Conservation (phyloP, 139 green algal species). For the Picochlorum sp. region DNA sequence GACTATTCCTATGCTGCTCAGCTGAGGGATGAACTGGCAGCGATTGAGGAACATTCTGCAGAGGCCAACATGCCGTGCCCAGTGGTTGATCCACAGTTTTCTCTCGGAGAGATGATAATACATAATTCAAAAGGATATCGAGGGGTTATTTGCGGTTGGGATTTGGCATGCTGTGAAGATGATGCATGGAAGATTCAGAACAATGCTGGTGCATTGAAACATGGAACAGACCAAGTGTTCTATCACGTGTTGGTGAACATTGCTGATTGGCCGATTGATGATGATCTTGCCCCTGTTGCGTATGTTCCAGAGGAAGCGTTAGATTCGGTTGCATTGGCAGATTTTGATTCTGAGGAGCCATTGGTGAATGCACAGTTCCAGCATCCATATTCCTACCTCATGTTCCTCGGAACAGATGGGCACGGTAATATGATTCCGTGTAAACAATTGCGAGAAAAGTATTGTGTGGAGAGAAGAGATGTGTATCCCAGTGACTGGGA, state of each 20-base stretch:
- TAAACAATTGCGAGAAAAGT: conserved; percentile 59
- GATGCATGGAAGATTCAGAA: conserved; percentile 46
- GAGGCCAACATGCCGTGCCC: conserved; percentile 17
- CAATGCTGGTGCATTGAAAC: conserved; percentile 6
- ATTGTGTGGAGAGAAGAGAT: conserved; percentile 39
- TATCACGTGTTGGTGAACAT: conserved; percentile 69
- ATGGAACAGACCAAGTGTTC: conserved; percentile 24
- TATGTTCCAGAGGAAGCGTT: conserved; percentile 69
- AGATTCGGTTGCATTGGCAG: conserved; percentile 8
- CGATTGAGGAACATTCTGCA: conserved; percentile 42
- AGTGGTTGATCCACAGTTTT: conserved; percentile 20
- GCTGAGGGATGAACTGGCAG: conserved; percentile 52
- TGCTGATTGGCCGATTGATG: conserved; percentile 50
- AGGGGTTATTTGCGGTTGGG: conserved; percentile 63
- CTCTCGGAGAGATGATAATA: conserved; percentile 61
- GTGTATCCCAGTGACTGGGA: conserved; percentile 20
- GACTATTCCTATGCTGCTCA: conserved; percentile 61
- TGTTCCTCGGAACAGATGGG: conserved; percentile 74
- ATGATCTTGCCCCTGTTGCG: conserved; percentile 50
- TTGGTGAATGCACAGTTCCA: neutral
- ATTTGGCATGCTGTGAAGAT: conserved; percentile 65
- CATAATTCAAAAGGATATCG: conserved; percentile 47
- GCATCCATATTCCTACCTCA: conserved; percentile 47
- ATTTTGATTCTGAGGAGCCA: conserved; percentile 14
- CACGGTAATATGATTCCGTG: conserved; percentile 66